Conservation (phyloP, 176 grass and related monocot genomes). For the Eragrostis nindensis region DNA sequence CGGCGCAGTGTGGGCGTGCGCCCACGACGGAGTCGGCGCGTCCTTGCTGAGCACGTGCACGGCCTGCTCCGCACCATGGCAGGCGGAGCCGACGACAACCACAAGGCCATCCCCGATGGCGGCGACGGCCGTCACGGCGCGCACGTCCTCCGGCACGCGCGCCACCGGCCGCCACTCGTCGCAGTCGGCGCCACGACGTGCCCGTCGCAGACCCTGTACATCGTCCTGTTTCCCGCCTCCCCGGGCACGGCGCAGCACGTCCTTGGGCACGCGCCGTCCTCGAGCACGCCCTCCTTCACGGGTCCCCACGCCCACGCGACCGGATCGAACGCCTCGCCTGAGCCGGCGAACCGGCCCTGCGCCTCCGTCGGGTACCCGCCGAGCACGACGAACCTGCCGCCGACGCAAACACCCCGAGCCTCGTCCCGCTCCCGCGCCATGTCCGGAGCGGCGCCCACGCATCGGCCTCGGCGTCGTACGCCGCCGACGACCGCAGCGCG, state of each 20-base stretch:
- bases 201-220: slow-evolving; percentile 55
- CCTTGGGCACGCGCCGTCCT: slow-evolving; percentile 53
- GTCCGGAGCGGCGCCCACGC: slow-evolving; percentile 63
- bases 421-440: slow-evolving; percentile 74
- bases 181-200: slow-evolving; percentile 26
- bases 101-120: slow-evolving; percentile 25
- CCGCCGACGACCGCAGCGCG: slow-evolving; percentile 62
- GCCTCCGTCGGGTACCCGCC: slow-evolving; percentile 76
- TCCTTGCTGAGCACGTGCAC: slow-evolving; percentile 45
- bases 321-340: slow-evolving; percentile 56
- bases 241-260: slow-evolving; percentile 43
- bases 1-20: slow-evolving; percentile 20
- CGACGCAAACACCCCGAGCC: slow-evolving; percentile 37
- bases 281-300: slow-evolving; percentile 43
- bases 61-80: slow-evolving; percentile 31
- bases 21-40: slow-evolving; percentile 40
- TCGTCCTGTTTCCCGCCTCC: neutral
- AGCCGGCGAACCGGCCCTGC: slow-evolving; percentile 66
- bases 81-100: slow-evolving; percentile 8
- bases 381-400: slow-evolving; percentile 53
- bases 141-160: slow-evolving; percentile 42
- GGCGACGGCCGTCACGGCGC: slow-evolving; percentile 29
- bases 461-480: slow-evolving; percentile 62
- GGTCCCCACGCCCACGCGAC: slow-evolving; percentile 49
- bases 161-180: slow-evolving; percentile 46